Base-by-base conservation (phyloP, 2,329 filamentous ascomycete species). In the Arthrobotrys sinensis region DNA sequence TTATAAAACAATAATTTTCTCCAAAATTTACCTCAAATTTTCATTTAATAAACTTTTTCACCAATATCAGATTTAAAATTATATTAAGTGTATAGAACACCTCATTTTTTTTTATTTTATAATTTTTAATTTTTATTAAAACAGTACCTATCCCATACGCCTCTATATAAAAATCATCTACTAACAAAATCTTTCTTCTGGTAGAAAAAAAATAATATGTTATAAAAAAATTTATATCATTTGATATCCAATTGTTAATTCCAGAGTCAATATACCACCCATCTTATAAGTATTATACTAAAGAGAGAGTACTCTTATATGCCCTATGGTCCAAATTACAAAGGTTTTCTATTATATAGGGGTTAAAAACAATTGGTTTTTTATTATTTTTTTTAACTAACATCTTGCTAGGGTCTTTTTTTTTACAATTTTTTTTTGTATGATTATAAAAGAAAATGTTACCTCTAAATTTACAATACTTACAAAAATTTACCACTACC, bases 301-400 rank as follows among this genome's bases (percentile, higher is more conserved):
- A n/a, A 43, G 14, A 40, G 19, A 63, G n/a, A 43, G 24, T 63
- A 63, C 21, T 28, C 32, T 63, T 63, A 62, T 62, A 38, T 62
- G 38, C n/a, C 10, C 38, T 28, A 38, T 62, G 19, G 11, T 19
- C 16, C 24, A 16, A 3, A 21, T 36, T 32, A 34, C 24, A 63
- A 19, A 43, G 19, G n/a, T 43, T 43, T 16, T 32, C 5, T 24
- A 38, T 63, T 63, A 28, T 63, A 34, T 24, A 38, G n/a, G 12
- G n/a, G 11, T 7, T 34, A 8, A 43, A n/a, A 24, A 34, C n/a
- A 34, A 28, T 63, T 19, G 10, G 32, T 38, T 40, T 46, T 14
- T 38, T 36, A 19, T 34, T 38, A 43, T 63, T 40, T 12, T 34
- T n/a, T 63, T 24, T 63, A 63, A 16, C 6, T 63, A 63, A 6